Evolutionary conservation across 129 eudicot species (phyloP).

Genomic region (Mikania micrantha): DNA sequence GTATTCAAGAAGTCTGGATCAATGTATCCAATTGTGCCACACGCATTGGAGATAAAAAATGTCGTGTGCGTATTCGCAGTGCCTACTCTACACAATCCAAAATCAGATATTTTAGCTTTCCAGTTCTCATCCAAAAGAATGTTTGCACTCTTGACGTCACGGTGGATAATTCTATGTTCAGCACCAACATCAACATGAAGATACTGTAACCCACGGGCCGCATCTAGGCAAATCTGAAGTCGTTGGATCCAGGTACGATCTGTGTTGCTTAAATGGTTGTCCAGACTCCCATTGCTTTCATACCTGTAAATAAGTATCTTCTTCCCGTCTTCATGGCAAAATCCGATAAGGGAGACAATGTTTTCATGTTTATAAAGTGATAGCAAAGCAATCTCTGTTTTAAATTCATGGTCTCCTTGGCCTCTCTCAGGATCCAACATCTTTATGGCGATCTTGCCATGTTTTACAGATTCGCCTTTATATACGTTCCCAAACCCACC

Average conservation of each 20-base stretch:
- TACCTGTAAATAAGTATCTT: constrained; percentile 31
- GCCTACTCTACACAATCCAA: not conserved
- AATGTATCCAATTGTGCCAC: constrained; percentile 9
- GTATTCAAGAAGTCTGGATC: constrained; percentile 1
- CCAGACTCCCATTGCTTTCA: constrained; percentile 20
- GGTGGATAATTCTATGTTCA: not conserved
- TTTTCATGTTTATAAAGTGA: too few relatives aligned
- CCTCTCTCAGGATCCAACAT: too few relatives aligned
- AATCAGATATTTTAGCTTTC: constrained; percentile 7
- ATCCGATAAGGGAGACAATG: too few relatives aligned
- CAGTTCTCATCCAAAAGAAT: constrained; percentile 1
- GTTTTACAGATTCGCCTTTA: not conserved
- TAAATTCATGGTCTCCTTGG: not conserved
- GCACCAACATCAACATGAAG: constrained; percentile 5
- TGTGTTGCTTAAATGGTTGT: not conserved
- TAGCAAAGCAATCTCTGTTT: not conserved
- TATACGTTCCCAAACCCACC: not conserved
- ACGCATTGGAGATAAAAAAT: constrained; percentile 5
- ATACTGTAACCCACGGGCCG: constrained; percentile 12
- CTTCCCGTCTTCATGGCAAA: too few relatives aligned
- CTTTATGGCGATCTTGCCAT: not conserved
- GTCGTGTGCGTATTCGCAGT: not conserved
- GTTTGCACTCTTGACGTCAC: constrained; percentile 12
- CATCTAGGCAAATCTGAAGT: constrained; percentile 18
- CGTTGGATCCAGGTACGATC: constrained; percentile 25